Evolutionary conservation across 345 rosid species (phyloP).

Genomic region (Pistacia integerrima): DNA sequence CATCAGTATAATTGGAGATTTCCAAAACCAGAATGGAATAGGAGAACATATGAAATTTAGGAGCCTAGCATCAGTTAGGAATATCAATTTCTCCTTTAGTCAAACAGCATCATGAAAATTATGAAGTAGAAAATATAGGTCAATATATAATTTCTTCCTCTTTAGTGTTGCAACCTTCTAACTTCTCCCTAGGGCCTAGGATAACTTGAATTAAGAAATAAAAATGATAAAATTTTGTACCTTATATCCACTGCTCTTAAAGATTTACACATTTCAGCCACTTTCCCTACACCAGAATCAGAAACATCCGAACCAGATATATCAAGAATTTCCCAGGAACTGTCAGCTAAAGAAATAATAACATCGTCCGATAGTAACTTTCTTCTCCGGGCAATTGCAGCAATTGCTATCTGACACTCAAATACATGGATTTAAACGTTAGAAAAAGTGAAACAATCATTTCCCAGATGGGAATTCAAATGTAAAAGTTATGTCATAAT

Average conservation of each 20-base stretch:
- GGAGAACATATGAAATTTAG: neutral
- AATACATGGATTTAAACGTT: neutral
- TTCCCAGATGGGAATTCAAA: neutral
- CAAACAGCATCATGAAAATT: neutral
- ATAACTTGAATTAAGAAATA: neutral
- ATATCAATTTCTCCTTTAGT: neutral
- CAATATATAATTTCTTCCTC: too few relatives aligned
- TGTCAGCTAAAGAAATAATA: constrained; percentile 65
- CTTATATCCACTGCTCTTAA: constrained; percentile 88
- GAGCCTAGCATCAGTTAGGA: neutral
- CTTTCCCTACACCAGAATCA: constrained; percentile 59
- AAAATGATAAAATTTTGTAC: constrained; percentile 28
- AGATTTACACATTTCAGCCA: constrained; percentile 60
- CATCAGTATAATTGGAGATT: neutral
- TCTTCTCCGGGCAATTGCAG: constrained; percentile 85
- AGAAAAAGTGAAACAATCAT: neutral
- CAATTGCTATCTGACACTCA: constrained; percentile 55
- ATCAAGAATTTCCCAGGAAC: constrained; percentile 84
- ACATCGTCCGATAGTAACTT: constrained; percentile 62
- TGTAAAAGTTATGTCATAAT: neutral
- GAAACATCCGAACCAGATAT: constrained; percentile 78
- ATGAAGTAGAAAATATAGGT: neutral
- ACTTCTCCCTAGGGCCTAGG: neutral
- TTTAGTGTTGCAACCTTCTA: neutral
- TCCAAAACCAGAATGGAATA: neutral